phyloP scores from a whole-genome alignment of 495 filamentous ascomycete genomes.

The Aspergillus incahuasiensis region DNA sequence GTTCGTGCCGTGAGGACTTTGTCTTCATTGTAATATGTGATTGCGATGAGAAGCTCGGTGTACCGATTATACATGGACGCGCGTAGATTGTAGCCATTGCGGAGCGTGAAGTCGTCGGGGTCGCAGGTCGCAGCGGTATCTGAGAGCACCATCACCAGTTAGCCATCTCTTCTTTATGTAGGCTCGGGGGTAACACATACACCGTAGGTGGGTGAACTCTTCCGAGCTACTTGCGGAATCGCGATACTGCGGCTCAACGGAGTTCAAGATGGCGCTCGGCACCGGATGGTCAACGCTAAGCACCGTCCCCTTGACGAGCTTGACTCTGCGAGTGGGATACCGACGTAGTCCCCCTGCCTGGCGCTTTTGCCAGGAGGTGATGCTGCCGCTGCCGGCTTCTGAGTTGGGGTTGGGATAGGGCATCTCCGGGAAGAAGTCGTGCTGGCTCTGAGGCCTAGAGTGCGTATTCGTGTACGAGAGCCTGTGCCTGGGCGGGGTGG shows the following conservation, averaged over 20 bases:
- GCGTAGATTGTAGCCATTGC: constrained; percentile 96
- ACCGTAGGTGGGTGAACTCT: constrained; percentile 96
- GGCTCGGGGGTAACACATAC: constrained; percentile 36
- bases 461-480: neutral
- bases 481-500: neutral
- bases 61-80: constrained; percentile 99
- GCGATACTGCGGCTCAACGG: constrained; percentile 88
- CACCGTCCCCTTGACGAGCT: constrained; percentile 90
- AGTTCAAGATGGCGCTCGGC: constrained; percentile 94
- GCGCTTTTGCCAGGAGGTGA: constrained; percentile 1
- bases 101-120: constrained; percentile 95
- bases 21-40: constrained; percentile 99
- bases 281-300: constrained; percentile 97
- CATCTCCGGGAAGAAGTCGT: neutral
- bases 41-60: constrained; percentile 92
- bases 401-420: neutral
- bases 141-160: constrained; percentile 18
- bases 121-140: constrained; percentile 97
- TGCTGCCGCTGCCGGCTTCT: neutral
- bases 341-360: constrained; percentile 62
- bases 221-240: constrained; percentile 60
- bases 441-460: neutral
- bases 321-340: constrained; percentile 90
- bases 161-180: neutral
- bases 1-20: constrained; percentile 89